Evolutionary conservation across 2,329 filamentous ascomycete species (phyloP).

Genomic region (Tympanopsis confertula): DNA sequence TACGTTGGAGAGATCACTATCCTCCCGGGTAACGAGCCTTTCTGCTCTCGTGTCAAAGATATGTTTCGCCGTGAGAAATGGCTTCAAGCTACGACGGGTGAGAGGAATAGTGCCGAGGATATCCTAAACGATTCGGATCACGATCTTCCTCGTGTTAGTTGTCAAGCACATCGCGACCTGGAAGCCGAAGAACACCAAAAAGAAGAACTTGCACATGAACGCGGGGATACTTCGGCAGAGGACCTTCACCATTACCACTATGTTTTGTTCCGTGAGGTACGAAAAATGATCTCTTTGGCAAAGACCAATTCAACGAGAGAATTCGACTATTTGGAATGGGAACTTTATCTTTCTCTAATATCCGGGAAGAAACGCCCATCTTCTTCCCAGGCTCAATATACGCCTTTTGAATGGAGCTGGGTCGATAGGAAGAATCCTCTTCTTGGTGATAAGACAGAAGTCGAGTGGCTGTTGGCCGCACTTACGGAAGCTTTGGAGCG

Average conservation of each 20-base stretch:
- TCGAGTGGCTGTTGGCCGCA: conserved; percentile 32
- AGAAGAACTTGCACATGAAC: background rate
- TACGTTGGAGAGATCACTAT: background rate
- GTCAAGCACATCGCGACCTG: too few relatives aligned
- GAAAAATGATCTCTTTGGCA: conserved; percentile 24
- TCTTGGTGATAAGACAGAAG: conserved; percentile 29
- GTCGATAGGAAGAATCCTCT: conserved; percentile 31
- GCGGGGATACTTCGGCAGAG: background rate
- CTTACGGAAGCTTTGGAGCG: conserved; percentile 25
- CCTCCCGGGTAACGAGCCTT: background rate
- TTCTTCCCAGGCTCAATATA: too few relatives aligned
- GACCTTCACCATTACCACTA: background rate
- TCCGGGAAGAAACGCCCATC: too few relatives aligned
- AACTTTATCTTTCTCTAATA: background rate
- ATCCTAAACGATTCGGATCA: background rate
- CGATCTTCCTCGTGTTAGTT: too few relatives aligned
- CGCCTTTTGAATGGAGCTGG: conserved; percentile 26
- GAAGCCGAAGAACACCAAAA: background rate
- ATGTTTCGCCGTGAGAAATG: background rate
- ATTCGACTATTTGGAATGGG: background rate
- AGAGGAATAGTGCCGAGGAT: background rate
- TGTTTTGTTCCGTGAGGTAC: conserved; percentile 5
- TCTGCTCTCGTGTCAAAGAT: background rate
- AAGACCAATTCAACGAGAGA: conserved; percentile 21
- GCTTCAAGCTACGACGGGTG: background rate